These are phyloP conservation scores for Austroboletus festivus DNA, from an alignment of 768 basidiomycete species.

Conservation along the genomic window DNA sequence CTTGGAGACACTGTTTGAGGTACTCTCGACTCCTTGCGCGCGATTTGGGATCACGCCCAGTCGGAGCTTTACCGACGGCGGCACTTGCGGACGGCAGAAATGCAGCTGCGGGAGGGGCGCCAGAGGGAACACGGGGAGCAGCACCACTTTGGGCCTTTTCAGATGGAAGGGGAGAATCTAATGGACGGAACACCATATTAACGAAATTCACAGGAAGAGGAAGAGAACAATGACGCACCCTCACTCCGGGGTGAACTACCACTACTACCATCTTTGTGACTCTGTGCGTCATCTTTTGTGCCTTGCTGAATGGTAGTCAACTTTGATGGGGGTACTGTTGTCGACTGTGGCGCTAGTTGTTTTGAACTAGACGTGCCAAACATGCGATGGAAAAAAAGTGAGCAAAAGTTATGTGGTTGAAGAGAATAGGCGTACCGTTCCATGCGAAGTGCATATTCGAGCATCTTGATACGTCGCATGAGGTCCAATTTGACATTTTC, in stretches of 20 bases:
- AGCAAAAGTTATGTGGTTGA: conserved; percentile 7
- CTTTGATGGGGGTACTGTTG: conserved; percentile 64
- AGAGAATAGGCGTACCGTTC: conserved; percentile 67
- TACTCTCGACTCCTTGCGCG: conserved; percentile 94
- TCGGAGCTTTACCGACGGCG: conserved; percentile 65
- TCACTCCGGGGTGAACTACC: conserved; percentile 85
- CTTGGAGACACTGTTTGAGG: conserved; percentile 98
- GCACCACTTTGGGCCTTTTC: conserved; percentile 68
- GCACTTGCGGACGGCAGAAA: conserved; percentile 38
- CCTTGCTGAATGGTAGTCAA: conserved; percentile 56
- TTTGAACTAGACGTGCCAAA: conserved; percentile 57
- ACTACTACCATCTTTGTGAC: conserved; percentile 76
- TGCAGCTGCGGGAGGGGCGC: conserved; percentile 29
- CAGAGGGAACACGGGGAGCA: conserved; percentile 53
- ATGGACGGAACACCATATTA: conserved; percentile 11
- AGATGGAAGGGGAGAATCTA: conserved; percentile 71
- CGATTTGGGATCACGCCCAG: conserved; percentile 92
- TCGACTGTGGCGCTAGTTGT: conserved; percentile 59
- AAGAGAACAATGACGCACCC: conserved; percentile 40
- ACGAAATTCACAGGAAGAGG: neutral
- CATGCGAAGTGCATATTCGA: conserved; percentile 94
- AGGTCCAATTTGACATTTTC: conserved; percentile 97
- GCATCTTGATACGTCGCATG: conserved; percentile 97
- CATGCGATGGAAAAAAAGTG: conserved; percentile 35
- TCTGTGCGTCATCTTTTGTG: conserved; percentile 69